Base-by-base conservation (phyloP, 331 rosid genomes). In the Saraca asoca region DNA sequence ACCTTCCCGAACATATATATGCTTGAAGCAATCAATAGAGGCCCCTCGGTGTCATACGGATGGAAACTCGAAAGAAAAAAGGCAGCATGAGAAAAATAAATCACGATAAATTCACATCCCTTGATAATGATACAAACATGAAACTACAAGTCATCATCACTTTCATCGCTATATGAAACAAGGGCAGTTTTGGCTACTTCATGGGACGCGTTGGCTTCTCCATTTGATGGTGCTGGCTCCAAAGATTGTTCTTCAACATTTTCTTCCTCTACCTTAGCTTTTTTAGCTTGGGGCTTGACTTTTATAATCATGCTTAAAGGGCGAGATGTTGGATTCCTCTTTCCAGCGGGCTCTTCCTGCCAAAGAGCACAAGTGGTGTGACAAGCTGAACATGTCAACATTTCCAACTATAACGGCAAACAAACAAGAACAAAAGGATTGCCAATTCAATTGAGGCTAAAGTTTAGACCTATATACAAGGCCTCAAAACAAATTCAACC, bases 121-220 rank as follows among this genome's bases (percentile, higher is more conserved):
- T 3, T n/a, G 3, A 24, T 24, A 24, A 24, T 43, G 37, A 18
- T 52, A 67, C 48, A 58, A 60, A 56, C 18, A 64, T 34, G 51
- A 64, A 49, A 51, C 48, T 48, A 61, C 74, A 46, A 83, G 45
- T 86, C 85, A 50, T 82, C 95, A 17, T 93, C 95, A 62, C 95
- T 90, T 65, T 82, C 98, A 8, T 85, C 95, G 74, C 98, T 93
- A 62, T 84, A 90, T 12, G 95, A 82, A 74, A 90, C 95, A 50
- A 93, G 87, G 53, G 86, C 78, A 48, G 69, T 80, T 50, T 11
- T 68, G 33, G 54, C 73, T 78, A 71, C 72, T 67, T 68, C 91
- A 45, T 12, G 53, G 33, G 75, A 42, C 75, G 58, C 75, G 5
- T 55, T 81, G 20, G 64, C 57, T 73, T 64, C 58, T 44, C 71